phyloP scores from a whole-genome alignment of 202 grass and related monocot species.

The Schoenoplectus tabernaemontani region DNA sequence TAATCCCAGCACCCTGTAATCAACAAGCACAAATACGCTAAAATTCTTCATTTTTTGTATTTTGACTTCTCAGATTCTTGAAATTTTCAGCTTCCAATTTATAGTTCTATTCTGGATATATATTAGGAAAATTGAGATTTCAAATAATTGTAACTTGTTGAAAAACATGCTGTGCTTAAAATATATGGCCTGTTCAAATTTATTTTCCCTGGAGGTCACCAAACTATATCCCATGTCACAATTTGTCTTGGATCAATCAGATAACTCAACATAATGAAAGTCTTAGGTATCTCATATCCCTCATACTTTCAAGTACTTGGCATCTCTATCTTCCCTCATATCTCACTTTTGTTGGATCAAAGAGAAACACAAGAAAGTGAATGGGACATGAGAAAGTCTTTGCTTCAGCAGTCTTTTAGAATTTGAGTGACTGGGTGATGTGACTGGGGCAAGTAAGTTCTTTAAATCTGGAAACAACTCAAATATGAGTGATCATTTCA shows the following conservation, averaged over 20 bases:
- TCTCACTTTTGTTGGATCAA: not conserved
- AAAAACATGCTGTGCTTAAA: too few relatives aligned
- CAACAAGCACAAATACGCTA: conserved; percentile 11
- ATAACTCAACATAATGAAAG: not conserved
- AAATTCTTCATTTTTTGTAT: not conserved
- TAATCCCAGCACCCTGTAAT: conserved; percentile 62
- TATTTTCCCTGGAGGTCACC: not conserved
- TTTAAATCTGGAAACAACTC: not conserved
- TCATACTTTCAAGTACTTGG: not conserved
- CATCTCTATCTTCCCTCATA: not conserved
- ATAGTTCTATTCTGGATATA: not conserved
- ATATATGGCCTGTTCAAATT: not conserved
- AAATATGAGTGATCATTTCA: not conserved
- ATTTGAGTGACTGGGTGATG: not conserved
- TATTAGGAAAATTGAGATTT: not conserved
- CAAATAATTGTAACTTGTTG: not conserved
- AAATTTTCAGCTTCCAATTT: not conserved
- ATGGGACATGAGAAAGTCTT: not conserved
- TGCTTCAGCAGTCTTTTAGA: not conserved
- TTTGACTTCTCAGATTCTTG: not conserved
- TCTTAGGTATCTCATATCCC: not conserved
- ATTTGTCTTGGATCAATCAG: not conserved
- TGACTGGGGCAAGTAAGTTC: not conserved
- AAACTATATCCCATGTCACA: not conserved
- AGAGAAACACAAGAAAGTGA: not conserved